Conservation (phyloP, 176 grass and related monocot genomes). For the Ampelocalamus luodianensis region DNA sequence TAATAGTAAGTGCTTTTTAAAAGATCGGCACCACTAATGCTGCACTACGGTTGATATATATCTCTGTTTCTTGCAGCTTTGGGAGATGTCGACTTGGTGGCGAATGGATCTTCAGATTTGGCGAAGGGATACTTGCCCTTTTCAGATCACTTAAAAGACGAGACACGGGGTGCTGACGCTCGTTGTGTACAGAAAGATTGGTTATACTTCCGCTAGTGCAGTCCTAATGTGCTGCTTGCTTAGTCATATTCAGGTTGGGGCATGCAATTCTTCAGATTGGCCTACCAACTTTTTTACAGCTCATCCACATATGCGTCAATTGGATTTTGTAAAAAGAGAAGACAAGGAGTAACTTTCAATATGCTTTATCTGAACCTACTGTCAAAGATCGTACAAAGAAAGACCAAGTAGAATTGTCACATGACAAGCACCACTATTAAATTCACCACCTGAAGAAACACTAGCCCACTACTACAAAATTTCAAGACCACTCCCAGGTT, state of each 20-base stretch:
- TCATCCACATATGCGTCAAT: too few species aligned
- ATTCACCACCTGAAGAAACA: too few species aligned
- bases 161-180: not conserved
- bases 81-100: not conserved
- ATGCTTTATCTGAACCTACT: too few species aligned
- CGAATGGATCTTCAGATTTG: conserved; percentile 33
- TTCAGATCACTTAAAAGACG: not conserved
- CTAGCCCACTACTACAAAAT: too few species aligned
- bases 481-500: too few species aligned
- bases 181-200: not conserved
- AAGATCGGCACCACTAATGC: conserved; percentile 24
- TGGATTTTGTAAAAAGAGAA: too few species aligned
- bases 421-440: too few species aligned
- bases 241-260: not conserved
- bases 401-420: too few species aligned
- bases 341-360: too few species aligned
- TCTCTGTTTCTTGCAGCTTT: conserved; percentile 25
- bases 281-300: too few species aligned
- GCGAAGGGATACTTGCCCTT: not conserved
- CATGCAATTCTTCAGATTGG: too few species aligned
- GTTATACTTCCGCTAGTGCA: not conserved
- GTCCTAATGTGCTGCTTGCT: not conserved
- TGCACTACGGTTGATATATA: not conserved
- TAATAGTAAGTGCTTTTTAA: not conserved
- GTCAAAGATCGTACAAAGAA: too few species aligned